Evolutionary conservation across 2,329 filamentous ascomycete genomes (phyloP).

Genomic region (Cladosporium sp.): DNA sequence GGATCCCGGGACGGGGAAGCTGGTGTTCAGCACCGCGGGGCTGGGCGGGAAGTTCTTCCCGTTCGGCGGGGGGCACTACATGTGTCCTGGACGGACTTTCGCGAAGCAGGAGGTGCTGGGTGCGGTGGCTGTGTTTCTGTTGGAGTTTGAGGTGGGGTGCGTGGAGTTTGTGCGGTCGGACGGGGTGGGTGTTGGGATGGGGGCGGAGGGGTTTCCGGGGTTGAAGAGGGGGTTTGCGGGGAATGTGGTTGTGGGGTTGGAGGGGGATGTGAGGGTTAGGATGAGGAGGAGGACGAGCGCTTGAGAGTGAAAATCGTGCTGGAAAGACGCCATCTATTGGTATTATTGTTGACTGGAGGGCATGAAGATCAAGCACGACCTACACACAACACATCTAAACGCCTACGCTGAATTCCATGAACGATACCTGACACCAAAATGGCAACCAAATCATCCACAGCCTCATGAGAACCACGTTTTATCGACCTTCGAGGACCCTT

Average conservation of each 20-base stretch:
- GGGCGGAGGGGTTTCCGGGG: slow-evolving; percentile 10
- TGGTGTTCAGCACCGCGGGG: slow-evolving; percentile 20
- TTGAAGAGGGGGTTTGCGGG: slow-evolving; percentile 14
- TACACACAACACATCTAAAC: too few species aligned
- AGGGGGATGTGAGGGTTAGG: slow-evolving; percentile 13
- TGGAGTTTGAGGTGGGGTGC: slow-evolving; percentile 14
- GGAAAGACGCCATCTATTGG: too few species aligned
- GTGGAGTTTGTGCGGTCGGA: slow-evolving; percentile 4
- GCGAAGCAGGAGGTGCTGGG: slow-evolving; percentile 19
- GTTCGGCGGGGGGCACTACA: slow-evolving; percentile 20
- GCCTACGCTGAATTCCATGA: too few species aligned
- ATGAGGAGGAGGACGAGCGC: slow-evolving; percentile 6
- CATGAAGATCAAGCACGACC: too few species aligned
- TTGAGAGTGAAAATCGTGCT: too few species aligned
- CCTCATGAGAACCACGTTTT: too few species aligned
- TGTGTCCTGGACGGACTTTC: slow-evolving; percentile 17
- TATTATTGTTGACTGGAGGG: too few species aligned
- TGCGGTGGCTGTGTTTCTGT: slow-evolving; percentile 13
- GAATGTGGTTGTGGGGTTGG: slow-evolving; percentile 15
- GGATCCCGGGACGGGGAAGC: slow-evolving; percentile 17
- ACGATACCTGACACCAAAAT: too few species aligned
- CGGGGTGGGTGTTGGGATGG: not conserved
- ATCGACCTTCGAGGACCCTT: too few species aligned
- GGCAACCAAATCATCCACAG: too few species aligned
- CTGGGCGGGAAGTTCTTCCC: slow-evolving; percentile 25